Percentiles rank a stretch among this genome's conserved stretches.
Conservation (phyloP, 116 monocot genomes). For the Trichopus zeylanicus region DNA sequence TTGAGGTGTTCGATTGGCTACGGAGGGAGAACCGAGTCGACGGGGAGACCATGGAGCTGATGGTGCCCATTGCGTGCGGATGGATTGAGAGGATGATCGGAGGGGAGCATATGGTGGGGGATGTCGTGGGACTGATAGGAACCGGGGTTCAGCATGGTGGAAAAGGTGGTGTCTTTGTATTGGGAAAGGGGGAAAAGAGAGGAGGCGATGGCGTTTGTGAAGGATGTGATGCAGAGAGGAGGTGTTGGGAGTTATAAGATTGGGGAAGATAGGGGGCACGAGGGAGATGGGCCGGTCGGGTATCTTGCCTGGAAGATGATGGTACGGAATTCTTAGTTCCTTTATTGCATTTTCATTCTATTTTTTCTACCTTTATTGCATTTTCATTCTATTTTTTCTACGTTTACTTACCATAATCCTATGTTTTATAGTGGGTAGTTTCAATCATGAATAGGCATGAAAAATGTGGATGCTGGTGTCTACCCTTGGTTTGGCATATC, state of each 20-base stretch:
- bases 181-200: conserved; percentile 80
- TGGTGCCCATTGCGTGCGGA: conserved; percentile 80
- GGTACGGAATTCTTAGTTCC: conserved; percentile 46
- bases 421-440: no score
- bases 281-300: conserved; percentile 58
- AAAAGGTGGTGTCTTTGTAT: conserved; percentile 79
- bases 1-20: conserved; percentile 92
- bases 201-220: conserved; percentile 65
- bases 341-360: no score
- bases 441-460: no score
- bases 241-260: conserved; percentile 28
- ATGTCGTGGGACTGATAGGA: conserved; percentile 71
- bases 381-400: no score
- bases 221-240: conserved; percentile 48
- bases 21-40: conserved; percentile 73
- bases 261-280: conserved; percentile 18
- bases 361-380: no score
- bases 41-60: conserved; percentile 88
- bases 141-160: conserved; percentile 80
- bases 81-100: conserved; percentile 76
- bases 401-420: no score
- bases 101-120: conserved; percentile 31
- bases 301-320: conserved; percentile 94
- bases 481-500: no score
- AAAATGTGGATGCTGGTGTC: no score